Conservation (phyloP, 371 early-diverging fungal genomes). For the Blakeslea trispora region DNA sequence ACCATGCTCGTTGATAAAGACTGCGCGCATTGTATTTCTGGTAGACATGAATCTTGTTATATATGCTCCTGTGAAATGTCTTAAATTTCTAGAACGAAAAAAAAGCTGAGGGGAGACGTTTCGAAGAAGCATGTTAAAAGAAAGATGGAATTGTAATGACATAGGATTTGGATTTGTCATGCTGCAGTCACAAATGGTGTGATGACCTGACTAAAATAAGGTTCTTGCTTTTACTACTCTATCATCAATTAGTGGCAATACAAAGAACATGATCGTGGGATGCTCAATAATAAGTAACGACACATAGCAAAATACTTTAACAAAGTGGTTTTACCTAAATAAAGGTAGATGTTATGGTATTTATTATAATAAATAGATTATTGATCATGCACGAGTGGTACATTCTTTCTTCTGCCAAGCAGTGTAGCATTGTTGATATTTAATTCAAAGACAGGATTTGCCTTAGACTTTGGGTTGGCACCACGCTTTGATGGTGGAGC, state of each 20-base stretch:
- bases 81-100: neutral
- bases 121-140: neutral
- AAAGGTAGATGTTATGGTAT: no score
- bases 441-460: constrained; percentile 42
- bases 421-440: constrained; percentile 52
- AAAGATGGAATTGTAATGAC: no score
- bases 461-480: constrained; percentile 4
- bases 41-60: constrained; percentile 35
- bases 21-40: constrained; percentile 64
- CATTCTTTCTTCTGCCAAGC: constrained; percentile 31
- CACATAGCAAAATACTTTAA: no score
- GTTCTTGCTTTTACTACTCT: no score
- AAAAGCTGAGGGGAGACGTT: neutral
- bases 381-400: neutral
- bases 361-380: neutral
- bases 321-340: no score
- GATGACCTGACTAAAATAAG: no score
- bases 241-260: no score
- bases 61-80: neutral
- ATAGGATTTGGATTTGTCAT: no score
- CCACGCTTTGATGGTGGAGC: neutral
- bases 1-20: constrained; percentile 70
- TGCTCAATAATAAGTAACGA: no score
- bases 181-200: no score
- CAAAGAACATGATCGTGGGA: no score